Evolutionary conservation across 2,329 filamentous ascomycete species (phyloP).

Genomic region (Penicillium expansum): DNA sequence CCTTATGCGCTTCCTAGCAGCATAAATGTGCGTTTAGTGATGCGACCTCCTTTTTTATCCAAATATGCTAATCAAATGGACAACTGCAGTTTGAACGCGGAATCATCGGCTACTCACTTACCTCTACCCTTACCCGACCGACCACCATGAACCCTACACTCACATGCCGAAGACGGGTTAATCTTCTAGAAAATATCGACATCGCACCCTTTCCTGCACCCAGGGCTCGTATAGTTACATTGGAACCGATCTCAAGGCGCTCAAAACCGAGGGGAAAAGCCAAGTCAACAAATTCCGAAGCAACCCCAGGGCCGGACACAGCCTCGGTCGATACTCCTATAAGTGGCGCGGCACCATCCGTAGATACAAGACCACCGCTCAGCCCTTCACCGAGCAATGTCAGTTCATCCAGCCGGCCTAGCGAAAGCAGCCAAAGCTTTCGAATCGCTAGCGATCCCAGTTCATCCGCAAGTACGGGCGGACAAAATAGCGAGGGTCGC

Average conservation of each 20-base stretch:
- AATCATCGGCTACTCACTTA: constrained; percentile 86
- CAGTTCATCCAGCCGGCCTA: constrained; percentile 68
- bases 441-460: constrained; percentile 51
- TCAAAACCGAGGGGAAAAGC: constrained; percentile 56
- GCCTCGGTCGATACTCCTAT: constrained; percentile 47
- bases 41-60: not conserved
- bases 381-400: constrained; percentile 62
- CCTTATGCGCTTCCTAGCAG: constrained; percentile 69
- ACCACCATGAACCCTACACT: constrained; percentile 78
- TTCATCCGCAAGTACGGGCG: constrained; percentile 37
- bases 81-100: constrained; percentile 80
- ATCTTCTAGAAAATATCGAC: constrained; percentile 78
- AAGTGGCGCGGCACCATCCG: constrained; percentile 29
- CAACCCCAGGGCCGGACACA: constrained; percentile 42
- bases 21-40: constrained; percentile 70
- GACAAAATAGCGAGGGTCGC: constrained; percentile 49
- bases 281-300: constrained; percentile 46
- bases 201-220: constrained; percentile 72
- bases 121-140: constrained; percentile 83
- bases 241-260: constrained; percentile 79
- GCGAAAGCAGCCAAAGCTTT: constrained; percentile 60
- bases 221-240: constrained; percentile 75
- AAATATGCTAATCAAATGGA: constrained; percentile 5
- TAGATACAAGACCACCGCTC: constrained; percentile 42
- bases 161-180: constrained; percentile 76